phyloP scores from a whole-genome alignment of 371 early-diverging fungal species.

The Lichtheimia ornata region DNA sequence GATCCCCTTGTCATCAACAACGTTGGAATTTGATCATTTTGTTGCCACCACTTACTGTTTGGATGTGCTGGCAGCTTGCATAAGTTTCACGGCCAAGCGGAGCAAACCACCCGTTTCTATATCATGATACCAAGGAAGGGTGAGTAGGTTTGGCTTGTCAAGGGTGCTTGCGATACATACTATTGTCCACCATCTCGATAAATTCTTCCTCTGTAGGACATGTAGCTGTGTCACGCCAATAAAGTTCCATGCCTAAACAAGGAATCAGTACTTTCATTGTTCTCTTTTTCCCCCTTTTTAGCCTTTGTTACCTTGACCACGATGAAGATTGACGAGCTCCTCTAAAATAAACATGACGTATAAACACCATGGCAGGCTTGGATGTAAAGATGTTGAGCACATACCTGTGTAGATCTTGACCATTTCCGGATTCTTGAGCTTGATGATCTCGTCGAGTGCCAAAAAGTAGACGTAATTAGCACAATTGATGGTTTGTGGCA shows the following conservation, averaged over 20 bases:
- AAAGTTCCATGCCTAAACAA: conserved; percentile 74
- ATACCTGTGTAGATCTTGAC: conserved; percentile 81
- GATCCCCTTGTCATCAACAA: neutral
- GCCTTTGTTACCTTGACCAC: conserved; percentile 85
- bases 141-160: too few relatives aligned
- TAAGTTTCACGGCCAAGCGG: conserved; percentile 87
- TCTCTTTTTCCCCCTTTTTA: neutral
- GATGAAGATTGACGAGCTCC: conserved; percentile 88
- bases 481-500: conserved; percentile 90
- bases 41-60: conserved; percentile 37
- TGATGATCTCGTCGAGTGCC: conserved; percentile 77
- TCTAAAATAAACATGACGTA: conserved; percentile 33
- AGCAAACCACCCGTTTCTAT: conserved; percentile 96
- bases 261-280: neutral
- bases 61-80: conserved; percentile 73
- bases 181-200: conserved; percentile 91
- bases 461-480: conserved; percentile 96
- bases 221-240: conserved; percentile 83
- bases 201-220: conserved; percentile 91
- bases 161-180: conserved; percentile 57
- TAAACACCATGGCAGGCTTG: too few relatives aligned
- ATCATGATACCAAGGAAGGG: conserved; percentile 5
- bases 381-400: neutral
- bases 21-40: neutral
- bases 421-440: conserved; percentile 67